Conservation (phyloP, 1,284 basidiomycete species). For the Moesziomyces antarcticus region DNA sequence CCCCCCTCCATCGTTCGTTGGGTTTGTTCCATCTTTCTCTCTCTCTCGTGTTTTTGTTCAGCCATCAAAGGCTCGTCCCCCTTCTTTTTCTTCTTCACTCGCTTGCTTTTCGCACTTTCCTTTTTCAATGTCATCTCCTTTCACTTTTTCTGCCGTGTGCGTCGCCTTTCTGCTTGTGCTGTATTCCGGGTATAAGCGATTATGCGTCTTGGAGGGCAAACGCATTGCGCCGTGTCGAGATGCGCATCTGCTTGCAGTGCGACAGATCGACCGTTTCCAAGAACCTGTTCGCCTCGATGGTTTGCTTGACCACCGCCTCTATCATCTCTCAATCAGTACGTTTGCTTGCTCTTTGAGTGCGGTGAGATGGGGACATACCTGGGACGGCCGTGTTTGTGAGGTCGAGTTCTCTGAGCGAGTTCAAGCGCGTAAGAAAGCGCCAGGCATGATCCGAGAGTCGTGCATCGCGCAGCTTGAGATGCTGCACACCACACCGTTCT, state of each 20-base stretch:
- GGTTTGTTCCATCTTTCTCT: too few species aligned
- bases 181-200: too few species aligned
- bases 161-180: too few species aligned
- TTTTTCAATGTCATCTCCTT: too few species aligned
- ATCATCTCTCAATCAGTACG: too few species aligned
- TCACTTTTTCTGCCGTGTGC: too few species aligned
- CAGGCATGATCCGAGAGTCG: conserved; percentile 19
- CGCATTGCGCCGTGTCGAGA: conserved; percentile 21
- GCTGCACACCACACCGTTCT: conserved; percentile 4
- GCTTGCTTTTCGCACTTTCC: too few species aligned
- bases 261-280: conserved; percentile 21
- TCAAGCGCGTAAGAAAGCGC: conserved; percentile 16
- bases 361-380: conserved; percentile 2
- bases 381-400: conserved; percentile 25
- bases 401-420: conserved; percentile 19
- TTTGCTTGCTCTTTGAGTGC: background rate
- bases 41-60: too few species aligned
- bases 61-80: too few species aligned
- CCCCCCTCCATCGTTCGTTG: too few species aligned
- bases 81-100: too few species aligned
- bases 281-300: conserved; percentile 18
- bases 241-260: conserved; percentile 27
- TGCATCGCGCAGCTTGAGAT: conserved; percentile 22
- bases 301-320: conserved; percentile 18
- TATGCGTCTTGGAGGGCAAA: conserved; percentile 10